Evolutionary conservation across 2,329 filamentous ascomycete species (phyloP), one percentile per base, ranked within the genome.

Genomic region (Neopestalotiopsis sp.): DNA sequence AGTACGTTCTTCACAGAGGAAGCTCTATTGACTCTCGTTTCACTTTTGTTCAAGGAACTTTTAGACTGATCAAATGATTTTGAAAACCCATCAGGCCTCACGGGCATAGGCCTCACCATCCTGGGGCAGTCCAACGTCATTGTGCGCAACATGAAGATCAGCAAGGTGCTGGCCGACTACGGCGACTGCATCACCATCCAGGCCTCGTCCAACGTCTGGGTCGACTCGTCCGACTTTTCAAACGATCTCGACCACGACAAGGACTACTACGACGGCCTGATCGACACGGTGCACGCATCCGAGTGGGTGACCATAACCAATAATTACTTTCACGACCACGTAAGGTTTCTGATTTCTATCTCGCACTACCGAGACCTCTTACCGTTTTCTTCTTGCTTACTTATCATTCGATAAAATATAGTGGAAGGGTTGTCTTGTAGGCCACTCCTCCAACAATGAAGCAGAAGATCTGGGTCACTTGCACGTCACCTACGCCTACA

Each of bases 251-350:
- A 85, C 73, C 82, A 88, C 75, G 88, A 85, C 82, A 92, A 92
- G 81, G 89, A 93, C 81, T 91, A 87, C 81, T 92, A 91, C 75
- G 91, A 92, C 68, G 90, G 91, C 38, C 85, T 92, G 1, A 79
- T 90, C 61, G 91, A 92, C 73, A 80, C 85, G 63, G 91, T 86
- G 64, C 90, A 91, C 79, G 91, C 83, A 61, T 82, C 85, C 13
- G 89, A 92, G 80, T 92, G 82, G 75, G 78, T 91, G 68, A 91
- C 85, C 67, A 76, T 87, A 69, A 81, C 80, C 58, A 78, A 82
- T 73, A 78, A 72, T 10, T 81, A 79, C 72, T 72, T 82, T 68
- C 81, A 82, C 71, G 81, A 91, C 71, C 88, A 90, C 84, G 59
- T 61, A 20, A 20, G 10, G 59, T 40, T 14, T 30, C 28, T 3